Percentiles rank a stretch among this genome's conserved stretches.
phyloP scores from a whole-genome alignment of 176 grass and related monocot species.

The Urochloa ruziziensis region DNA sequence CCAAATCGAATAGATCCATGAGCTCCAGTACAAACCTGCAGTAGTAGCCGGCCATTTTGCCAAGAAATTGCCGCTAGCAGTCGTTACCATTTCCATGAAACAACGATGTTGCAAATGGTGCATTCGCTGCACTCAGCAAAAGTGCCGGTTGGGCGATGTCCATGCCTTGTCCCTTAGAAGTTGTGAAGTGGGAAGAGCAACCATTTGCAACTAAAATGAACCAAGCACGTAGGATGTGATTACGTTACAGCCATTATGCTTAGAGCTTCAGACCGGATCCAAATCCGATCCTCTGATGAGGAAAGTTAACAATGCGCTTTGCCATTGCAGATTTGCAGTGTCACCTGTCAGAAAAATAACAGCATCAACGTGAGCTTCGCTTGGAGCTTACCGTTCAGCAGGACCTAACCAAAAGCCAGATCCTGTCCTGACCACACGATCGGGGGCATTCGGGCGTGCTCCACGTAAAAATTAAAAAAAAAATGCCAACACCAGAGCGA shows the following conservation, averaged over 20 bases:
- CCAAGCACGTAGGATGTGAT: background rate
- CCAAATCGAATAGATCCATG: background rate
- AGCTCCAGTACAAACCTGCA: background rate
- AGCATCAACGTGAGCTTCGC: background rate
- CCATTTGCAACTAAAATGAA: background rate
- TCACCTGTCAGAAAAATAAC: slow-evolving; percentile 18
- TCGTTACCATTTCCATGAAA: background rate
- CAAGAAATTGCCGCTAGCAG: background rate
- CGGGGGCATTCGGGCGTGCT: background rate
- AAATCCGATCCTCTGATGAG: background rate
- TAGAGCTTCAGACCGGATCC: background rate
- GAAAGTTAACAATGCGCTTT: background rate
- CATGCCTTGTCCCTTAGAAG: background rate
- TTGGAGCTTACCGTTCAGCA: background rate
- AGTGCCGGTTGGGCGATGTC: background rate
- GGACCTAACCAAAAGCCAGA: slow-evolving; percentile 3
- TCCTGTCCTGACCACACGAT: background rate
- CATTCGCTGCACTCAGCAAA: background rate
- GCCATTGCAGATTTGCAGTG: background rate
- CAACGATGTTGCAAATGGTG: background rate
- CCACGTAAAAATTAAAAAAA: background rate
- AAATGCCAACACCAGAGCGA: background rate
- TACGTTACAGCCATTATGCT: background rate
- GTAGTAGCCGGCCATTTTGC: background rate
- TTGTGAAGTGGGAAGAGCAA: no score